Percentiles rank a stretch among this genome's conserved stretches.
Evolutionary conservation across 2,329 filamentous ascomycete genomes (phyloP).

Genomic region (Colletotrichum shisoi): DNA sequence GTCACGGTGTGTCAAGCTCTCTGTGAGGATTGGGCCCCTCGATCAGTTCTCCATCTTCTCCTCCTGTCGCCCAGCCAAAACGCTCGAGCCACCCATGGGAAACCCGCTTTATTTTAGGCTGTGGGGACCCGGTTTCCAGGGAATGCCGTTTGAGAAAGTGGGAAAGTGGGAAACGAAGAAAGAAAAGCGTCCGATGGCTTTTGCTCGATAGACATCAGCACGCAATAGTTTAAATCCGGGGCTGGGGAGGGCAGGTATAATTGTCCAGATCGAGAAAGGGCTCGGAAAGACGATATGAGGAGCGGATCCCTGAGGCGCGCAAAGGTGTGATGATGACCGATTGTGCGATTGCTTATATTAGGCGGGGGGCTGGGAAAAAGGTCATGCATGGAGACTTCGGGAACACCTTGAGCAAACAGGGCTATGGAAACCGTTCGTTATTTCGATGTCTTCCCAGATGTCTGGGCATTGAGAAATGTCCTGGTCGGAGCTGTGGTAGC

Average conservation of each 20-base stretch:
- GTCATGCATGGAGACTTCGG: background rate
- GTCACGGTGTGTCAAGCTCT: constrained; percentile 4
- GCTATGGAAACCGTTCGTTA: background rate
- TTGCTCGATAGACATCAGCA: background rate
- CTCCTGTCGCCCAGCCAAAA: constrained; percentile 38
- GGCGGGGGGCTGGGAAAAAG: constrained; percentile 29
- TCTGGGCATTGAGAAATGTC: background rate
- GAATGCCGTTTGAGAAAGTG: constrained; percentile 16
- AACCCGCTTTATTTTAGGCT: constrained; percentile 15
- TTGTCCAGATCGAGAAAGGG: background rate
- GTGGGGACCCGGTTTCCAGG: constrained; percentile 23
- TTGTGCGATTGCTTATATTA: constrained; percentile 21
- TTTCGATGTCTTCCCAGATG: background rate
- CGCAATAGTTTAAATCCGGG: constrained; percentile 10
- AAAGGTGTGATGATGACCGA: constrained; percentile 7
- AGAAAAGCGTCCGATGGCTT: constrained; percentile 12
- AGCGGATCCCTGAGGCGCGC: background rate
- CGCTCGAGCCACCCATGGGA: constrained; percentile 21
- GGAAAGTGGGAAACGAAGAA: background rate
- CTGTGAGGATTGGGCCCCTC: background rate
- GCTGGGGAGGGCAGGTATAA: constrained; percentile 4
- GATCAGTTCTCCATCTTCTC: constrained; percentile 31
- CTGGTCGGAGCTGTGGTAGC: background rate
- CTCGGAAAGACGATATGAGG: background rate
- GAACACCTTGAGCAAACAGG: background rate